Base-by-base conservation (phyloP, 2,329 filamentous ascomycete genomes). In the Taxawa tesnikishii region DNA sequence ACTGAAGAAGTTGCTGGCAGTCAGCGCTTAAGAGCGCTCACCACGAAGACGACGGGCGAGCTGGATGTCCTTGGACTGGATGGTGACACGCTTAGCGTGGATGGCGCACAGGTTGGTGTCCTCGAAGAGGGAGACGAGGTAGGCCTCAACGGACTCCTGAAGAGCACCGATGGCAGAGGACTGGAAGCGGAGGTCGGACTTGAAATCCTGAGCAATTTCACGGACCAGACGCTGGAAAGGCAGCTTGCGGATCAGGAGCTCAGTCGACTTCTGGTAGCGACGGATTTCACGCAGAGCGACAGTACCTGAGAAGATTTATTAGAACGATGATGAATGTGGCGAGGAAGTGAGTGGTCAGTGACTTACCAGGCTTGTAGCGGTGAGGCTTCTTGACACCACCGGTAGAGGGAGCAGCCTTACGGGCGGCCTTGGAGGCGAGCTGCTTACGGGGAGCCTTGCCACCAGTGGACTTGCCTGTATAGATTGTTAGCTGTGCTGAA, bases 351-450 rank as follows among this genome's bases (percentile, higher is more conserved):
- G 33, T 28, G 17, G 19, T 28, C 41, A 26, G 28, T 37, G 37
- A 46, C 51, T 40, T 50, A 54, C 61, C 62, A 40, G 63, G 63
- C 61, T 67, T 67, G 55, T 67, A 67, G 44, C 63, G 55, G 55
- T 67, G 63, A 51, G 63, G 63, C 63, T 67, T 67, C 63, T 67
- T 67, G 59, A 67, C 63, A 64, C 63, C 63, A 55, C 88, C 90
- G 62, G 90, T 96, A 43, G 85, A 94, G 51, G 90, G 90, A 41
- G 90, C 88, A 53, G 80, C 85, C 79, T 98, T 98, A 71, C 90
- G 87, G 56, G 90, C 88, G 49, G 88, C 90, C 83, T 94, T 94
- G 73, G 87, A 94, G 53, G 88, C 88, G 58, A 96, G 85, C 77
- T 94, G 87, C 83, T 98, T 98, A 67, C 73, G 71, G 49, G 73